A percentile compares a stretch with the other conserved stretches of the same genome.
Conservation (phyloP, 257 asterid species). For the Nicotiana obtusifolia region DNA sequence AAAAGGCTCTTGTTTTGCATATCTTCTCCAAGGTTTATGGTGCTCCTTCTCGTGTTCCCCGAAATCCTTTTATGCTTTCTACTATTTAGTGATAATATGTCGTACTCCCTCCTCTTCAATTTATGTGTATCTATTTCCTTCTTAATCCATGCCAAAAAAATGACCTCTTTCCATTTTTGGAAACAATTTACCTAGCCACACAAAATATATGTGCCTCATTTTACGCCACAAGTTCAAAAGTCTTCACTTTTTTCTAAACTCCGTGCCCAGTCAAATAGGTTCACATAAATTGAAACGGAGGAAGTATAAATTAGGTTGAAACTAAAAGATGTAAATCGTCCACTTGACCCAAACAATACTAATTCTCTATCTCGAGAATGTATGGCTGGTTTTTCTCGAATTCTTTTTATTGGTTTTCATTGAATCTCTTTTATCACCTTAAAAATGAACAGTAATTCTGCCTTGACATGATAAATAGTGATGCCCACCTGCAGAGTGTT, state of each 20-base stretch:
- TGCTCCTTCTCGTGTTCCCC: neutral
- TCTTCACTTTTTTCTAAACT: too few species aligned
- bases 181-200: too few species aligned
- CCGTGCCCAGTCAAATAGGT: too few species aligned
- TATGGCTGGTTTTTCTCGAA: neutral
- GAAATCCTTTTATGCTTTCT: neutral
- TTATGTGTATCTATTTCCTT: too few species aligned
- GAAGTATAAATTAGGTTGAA: neutral
- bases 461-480: neutral
- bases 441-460: neutral
- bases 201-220: too few species aligned
- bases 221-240: too few species aligned
- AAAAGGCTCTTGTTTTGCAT: neutral
- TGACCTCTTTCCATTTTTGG: too few species aligned
- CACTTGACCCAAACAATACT: neutral
- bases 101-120: neutral
- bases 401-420: neutral
- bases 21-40: neutral
- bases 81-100: neutral
- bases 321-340: neutral
- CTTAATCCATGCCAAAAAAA: too few species aligned
- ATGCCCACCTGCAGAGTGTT: neutral
- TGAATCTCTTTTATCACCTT: neutral
- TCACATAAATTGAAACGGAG: too few species aligned
- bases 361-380: neutral